Evolutionary conservation across 1,284 basidiomycete species (phyloP), one percentile per base, ranked within the genome.

Genomic region (Volvariella volvacea): DNA sequence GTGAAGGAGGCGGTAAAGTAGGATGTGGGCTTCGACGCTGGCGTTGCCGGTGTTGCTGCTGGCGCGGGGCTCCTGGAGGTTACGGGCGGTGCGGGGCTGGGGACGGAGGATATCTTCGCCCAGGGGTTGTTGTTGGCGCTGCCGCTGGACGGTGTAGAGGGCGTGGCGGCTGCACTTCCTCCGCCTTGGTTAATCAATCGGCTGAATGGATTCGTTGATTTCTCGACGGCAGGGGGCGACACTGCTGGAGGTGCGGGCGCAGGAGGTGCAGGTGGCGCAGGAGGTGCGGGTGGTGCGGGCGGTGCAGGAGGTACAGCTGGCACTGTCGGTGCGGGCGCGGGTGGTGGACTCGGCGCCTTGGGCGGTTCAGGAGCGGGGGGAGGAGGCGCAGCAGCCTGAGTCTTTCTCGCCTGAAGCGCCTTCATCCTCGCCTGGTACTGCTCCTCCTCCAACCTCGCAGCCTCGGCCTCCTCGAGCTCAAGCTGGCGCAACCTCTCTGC

Each of bases 391-490:
- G 61, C 42, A 30, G 53, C 39, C 28, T 48, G 50, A 28, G 63
- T 57, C 15, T 56, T 58, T 28, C 67, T 72, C 10, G 70, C 57
- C 47, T 73, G 76, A 57, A 77, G 58, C 9, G 71, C 68, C 47
- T 68, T 56, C 22, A 76, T 61, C 34, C 74, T 65, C 2, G 70
- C 71, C 46, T 75, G 60, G 44, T 77, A 73, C 40, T 71, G 70
- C 55, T 83, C 83, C 50, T 88, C 83, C 45, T 77, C 75, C 28
- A 67, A 64, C 22, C 71, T 65, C 17, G 78, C 80, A 41, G 55
- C 60, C 57, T 87, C 83, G 55, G 82, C 80, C 53, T 89, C 85
- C 56, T 89, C 80, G 49, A 70, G 65, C 61, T 91, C 86, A 3
- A 91, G 69, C 53, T 78, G 73, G 40, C 79, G 74, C 39, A 89